Base-by-base conservation (phyloP, 345 rosid genomes). In the Anastatica hierochuntica region DNA sequence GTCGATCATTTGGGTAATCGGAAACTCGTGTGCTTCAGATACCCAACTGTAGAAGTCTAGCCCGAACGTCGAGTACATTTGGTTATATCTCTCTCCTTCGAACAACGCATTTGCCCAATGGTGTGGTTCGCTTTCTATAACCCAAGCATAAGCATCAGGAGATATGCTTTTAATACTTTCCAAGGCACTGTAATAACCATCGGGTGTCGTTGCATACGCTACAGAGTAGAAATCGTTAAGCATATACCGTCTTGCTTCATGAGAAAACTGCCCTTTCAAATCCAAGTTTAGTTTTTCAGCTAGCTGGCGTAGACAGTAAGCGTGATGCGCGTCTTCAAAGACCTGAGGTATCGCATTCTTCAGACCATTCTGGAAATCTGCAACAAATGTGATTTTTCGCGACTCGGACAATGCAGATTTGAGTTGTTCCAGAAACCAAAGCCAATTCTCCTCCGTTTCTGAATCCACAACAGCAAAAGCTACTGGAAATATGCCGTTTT, bases 1-100 rank as follows among this genome's bases (percentile, higher is more conserved):
- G 39, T 90, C 96, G 16, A 84, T 73, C 77, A 90, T 77, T 49
- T 84, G 98, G 8, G 94, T 84, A 45, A 90, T 82, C n/a, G 98
- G 98, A 59, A 84, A 69, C 67, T 90, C 97, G 14, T 79, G 86
- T 3, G 84, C 84, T 66, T 84, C 89, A 15, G 92, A 85, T 3
- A 87, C 92, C 96, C 98, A 90, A 59, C 87, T 74, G 61, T 87
- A 90, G 67, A 87, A 87, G 30, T 75, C 73, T 49, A 77, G 74
- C 38, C 95, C 98, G 18, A 87, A 82, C 57, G 72, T 81, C 19
- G 96, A 80, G 51, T 73, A 64, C 83, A 82, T 69, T 42, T 78
- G 85, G 69, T 75, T 74, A 67, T 90, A 90, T 66, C 96, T 79
- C 41, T 81, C 84, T 31, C 98, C 95, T 30, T 61, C 72, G 60